Evolutionary conservation across 306 rosid species (phyloP).

Genomic region (Quercus engelmannii): DNA sequence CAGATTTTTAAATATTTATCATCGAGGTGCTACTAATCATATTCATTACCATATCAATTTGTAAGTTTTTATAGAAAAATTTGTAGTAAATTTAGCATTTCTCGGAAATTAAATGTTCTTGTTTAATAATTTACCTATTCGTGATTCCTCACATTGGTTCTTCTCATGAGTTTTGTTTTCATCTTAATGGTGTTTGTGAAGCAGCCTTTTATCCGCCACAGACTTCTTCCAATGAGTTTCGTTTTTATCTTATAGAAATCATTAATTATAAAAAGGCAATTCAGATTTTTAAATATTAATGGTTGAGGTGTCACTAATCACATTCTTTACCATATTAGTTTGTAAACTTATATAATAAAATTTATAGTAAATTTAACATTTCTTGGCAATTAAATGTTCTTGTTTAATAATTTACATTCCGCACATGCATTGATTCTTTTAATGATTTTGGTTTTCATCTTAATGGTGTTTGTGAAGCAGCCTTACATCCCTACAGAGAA

Average conservation of each 20-base stretch:
- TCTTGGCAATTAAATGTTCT: neutral
- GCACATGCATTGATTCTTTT: no score
- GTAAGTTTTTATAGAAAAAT: no score
- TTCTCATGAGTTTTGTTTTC: neutral
- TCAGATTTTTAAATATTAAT: no score
- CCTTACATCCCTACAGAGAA: slow-evolving; percentile 37
- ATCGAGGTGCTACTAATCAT: no score
- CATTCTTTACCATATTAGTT: no score
- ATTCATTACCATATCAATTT: no score
- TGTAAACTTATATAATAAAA: no score
- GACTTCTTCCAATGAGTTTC: slow-evolving; percentile 5
- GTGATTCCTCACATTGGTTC: no score
- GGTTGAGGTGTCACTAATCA: no score
- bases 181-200: slow-evolving; percentile 1
- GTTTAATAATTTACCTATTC: neutral
- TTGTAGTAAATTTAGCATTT: neutral
- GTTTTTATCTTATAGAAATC: no score
- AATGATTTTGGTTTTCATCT: neutral
- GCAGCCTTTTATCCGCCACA: slow-evolving; percentile 43
- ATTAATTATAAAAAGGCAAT: no score
- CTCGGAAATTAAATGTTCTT: neutral
- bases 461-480: slow-evolving; percentile 32
- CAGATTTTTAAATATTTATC: no score
- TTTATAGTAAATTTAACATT: neutral
- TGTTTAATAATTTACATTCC: neutral